Evolutionary conservation across 2,329 filamentous ascomycete species (phyloP), one percentile per base, ranked within the genome.

Genomic region (Metarhizium brunneum): DNA sequence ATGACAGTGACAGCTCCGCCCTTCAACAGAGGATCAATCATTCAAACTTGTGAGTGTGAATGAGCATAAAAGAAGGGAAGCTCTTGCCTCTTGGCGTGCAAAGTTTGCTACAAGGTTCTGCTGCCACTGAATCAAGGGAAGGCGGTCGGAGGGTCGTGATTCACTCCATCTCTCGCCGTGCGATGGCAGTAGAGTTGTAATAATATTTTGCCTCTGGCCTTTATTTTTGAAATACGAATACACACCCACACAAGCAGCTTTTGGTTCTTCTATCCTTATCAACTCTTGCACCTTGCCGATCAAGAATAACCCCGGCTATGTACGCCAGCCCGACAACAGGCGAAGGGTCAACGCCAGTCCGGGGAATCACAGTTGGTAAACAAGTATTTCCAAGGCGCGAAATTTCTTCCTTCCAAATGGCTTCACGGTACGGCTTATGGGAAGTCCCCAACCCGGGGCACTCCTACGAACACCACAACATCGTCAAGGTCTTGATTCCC

Each of bases 401-500:
- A 20, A 8, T 14, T 4, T 20, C 20, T 8, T 32, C 48, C 18
- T 7, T 48, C n/a, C 29, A 48, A 38, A 20, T 20, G 42, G 6
- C 18, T 7, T 35, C 18, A 6, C 51, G 45, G n/a, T 32, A 30
- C n/a, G 4, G 6, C 18, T 20, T 20, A 18, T 54, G 42, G 25
- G 43, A 40, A 3, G 20, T 56, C 16, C 42, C 30, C 8, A 53
- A 50, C 14, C 14, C 50, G 10, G 50, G 25, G 10, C 1, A 50
- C 4, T 56, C 50, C 30, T 56, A 50, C 47, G 25, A 51, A 11
- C 36, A 42, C 4, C 50, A 50, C 38, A 51, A 45, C 20, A 51
- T 54, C n/a, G 47, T 48, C 52, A 54, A 36, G 40, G 47, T 56
- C 25, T 36, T 69, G 32, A 60, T 65, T 5, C 58, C 66, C 3